Conservation (phyloP, 768 basidiomycete genomes). For the Kwoniella bestiolae region DNA sequence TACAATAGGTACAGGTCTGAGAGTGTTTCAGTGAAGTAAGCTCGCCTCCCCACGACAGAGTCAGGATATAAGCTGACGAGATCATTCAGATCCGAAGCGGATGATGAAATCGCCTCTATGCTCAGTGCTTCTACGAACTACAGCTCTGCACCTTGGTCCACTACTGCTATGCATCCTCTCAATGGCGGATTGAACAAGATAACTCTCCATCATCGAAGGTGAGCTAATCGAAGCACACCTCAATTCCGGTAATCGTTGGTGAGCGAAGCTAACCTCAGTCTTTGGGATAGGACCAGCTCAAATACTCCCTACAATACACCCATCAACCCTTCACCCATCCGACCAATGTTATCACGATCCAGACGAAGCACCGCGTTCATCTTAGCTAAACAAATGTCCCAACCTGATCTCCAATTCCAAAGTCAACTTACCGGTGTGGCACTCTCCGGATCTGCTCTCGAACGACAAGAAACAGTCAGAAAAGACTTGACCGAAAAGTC, state of each 20-base stretch:
- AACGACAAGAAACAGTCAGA: slow-evolving; percentile 26
- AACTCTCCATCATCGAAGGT: slow-evolving; percentile 38
- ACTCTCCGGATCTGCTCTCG: slow-evolving; percentile 9
- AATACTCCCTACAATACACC: slow-evolving; percentile 13
- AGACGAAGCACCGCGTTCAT: slow-evolving; percentile 26
- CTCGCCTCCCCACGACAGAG: background rate
- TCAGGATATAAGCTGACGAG: background rate
- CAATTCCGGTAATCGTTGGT: background rate
- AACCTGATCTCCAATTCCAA: slow-evolving; percentile 2
- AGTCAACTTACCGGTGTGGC: background rate
- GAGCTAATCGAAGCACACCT: background rate
- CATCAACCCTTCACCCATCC: slow-evolving; percentile 1
- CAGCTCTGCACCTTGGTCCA: slow-evolving; percentile 24
- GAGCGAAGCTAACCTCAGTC: background rate
- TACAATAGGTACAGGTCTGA: slow-evolving; percentile 38
- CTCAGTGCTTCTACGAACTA: slow-evolving; percentile 16
- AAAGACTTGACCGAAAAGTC: slow-evolving; percentile 25
- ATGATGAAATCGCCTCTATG: slow-evolving; percentile 15
- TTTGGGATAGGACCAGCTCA: slow-evolving; percentile 9
- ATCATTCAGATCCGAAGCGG: slow-evolving; percentile 31
- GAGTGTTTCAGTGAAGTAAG: slow-evolving; percentile 34
- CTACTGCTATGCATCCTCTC: background rate
- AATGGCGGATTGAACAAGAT: slow-evolving; percentile 21
- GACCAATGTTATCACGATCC: slow-evolving; percentile 32
- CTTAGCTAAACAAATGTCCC: slow-evolving; percentile 12